Percentiles rank a stretch among this genome's conserved stretches.
These are phyloP conservation scores for Naumovozyma castellii DNA, from an alignment of 805 yeast species.

Conservation along the genomic window DNA sequence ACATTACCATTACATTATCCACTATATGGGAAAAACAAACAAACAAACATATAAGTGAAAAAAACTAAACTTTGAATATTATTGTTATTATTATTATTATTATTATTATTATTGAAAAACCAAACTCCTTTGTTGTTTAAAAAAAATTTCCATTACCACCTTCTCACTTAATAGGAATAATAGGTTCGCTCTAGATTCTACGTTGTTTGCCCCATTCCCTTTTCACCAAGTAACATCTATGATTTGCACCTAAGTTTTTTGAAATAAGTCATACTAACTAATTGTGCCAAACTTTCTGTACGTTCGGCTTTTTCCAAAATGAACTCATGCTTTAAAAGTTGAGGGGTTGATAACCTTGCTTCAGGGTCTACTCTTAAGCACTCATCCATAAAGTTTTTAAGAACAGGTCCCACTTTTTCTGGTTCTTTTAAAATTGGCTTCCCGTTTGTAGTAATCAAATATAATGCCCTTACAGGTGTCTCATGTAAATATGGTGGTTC, in stretches of 20 bases:
- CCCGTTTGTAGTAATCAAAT: slow-evolving; percentile 91
- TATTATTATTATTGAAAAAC: no score
- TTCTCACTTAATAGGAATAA: no score
- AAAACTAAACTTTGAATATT: no score
- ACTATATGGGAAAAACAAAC: not conserved
- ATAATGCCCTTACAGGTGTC: slow-evolving; percentile 87
- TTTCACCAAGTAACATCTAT: no score
- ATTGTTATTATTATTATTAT: no score
- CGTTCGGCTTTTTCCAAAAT: slow-evolving; percentile 48
- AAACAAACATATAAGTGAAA: no score
- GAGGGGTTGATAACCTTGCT: slow-evolving; percentile 67
- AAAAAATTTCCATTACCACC: no score
- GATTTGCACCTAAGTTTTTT: no score
- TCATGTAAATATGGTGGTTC: slow-evolving; percentile 98
- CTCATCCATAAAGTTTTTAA: slow-evolving; percentile 63
- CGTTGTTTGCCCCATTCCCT: no score
- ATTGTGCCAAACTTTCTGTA: slow-evolving; percentile 54
- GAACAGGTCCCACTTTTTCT: slow-evolving; percentile 55
- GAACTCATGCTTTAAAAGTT: slow-evolving; percentile 59
- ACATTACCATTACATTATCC: not conserved
- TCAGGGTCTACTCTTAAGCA: slow-evolving; percentile 79
- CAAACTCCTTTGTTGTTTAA: no score
- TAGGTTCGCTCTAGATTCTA: no score
- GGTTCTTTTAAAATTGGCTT: slow-evolving; percentile 91
- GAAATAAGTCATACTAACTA: slow-evolving; percentile 64